phyloP scores from a whole-genome alignment of 176 grass and related monocot species.

The Carex myosuroides region DNA sequence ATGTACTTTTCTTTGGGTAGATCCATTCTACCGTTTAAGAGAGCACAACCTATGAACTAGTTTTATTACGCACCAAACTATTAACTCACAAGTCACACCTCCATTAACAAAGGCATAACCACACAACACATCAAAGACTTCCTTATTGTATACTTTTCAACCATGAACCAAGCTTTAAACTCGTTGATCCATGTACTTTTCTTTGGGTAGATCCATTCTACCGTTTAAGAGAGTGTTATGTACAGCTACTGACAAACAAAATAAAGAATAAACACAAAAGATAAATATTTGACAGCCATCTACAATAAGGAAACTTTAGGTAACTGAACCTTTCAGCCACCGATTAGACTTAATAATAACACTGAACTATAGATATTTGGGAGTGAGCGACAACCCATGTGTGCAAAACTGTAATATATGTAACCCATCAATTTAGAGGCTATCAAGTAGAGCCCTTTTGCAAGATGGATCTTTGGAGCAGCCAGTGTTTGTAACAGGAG shows the following conservation, averaged over 20 bases:
- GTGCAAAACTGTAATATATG: background rate
- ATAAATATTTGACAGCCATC: constrained; percentile 11
- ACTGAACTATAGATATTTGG: background rate
- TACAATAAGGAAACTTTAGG: constrained; percentile 12
- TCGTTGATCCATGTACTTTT: constrained; percentile 26
- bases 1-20: constrained; percentile 22
- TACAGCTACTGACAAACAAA: constrained; percentile 26
- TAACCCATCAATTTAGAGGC: constrained; percentile 31
- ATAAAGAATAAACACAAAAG: constrained; percentile 25
- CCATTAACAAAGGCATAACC: background rate
- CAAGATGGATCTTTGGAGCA: constrained; percentile 71
- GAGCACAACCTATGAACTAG: constrained; percentile 2
- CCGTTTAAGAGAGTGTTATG: constrained; percentile 18
- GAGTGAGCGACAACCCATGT: no score
- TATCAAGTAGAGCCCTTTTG: constrained; percentile 96
- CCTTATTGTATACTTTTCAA: constrained; percentile 35
- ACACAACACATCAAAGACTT: constrained; percentile 6
- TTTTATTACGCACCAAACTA: constrained; percentile 7
- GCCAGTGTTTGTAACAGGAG: constrained; percentile 40
- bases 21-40: constrained; percentile 23
- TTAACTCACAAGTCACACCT: background rate
- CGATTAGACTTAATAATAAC: background rate
- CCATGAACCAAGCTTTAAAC: constrained; percentile 19
- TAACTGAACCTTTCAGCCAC: constrained; percentile 15
- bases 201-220: constrained; percentile 23